A percentile compares a stretch with the other conserved stretches of the same genome.
These are phyloP conservation scores for Suhomyces xylopsoci DNA, from an alignment of 805 yeast species.

Conservation along the genomic window DNA sequence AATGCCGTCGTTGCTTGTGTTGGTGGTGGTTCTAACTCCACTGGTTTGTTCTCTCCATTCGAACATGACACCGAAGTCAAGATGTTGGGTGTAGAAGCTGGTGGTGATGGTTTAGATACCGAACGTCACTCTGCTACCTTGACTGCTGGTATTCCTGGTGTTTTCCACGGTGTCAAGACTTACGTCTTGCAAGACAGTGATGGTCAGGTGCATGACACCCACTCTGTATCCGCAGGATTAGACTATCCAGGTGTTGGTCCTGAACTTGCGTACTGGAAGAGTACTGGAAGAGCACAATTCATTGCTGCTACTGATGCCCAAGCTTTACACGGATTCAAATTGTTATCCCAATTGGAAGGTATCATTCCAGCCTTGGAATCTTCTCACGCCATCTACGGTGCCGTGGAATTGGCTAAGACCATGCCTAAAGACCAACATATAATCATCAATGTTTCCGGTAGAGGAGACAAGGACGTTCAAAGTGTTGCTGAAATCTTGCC, in stretches of 20 bases:
- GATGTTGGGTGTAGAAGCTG: constrained; percentile 95
- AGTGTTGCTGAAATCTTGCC: constrained; percentile 95
- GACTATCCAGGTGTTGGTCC: constrained; percentile 99
- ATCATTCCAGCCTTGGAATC: constrained; percentile 98
- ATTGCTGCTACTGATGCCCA: constrained; percentile 93
- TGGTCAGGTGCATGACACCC: constrained; percentile 97
- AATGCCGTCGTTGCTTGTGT: constrained; percentile 97
- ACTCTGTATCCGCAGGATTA: constrained; percentile 96
- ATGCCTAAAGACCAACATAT: constrained; percentile 76
- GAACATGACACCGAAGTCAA: constrained; percentile 75
- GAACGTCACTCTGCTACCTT: constrained; percentile 91
- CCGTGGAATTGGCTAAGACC: constrained; percentile 78
- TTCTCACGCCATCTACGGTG: constrained; percentile 94
- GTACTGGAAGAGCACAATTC: constrained; percentile 87
- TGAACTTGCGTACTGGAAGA: constrained; percentile 93
- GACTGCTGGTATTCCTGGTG: constrained; percentile 95
- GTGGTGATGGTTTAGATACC: constrained; percentile 94
- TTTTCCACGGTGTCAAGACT: constrained; percentile 95
- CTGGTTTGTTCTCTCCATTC: constrained; percentile 95
- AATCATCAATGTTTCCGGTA: constrained; percentile 89
- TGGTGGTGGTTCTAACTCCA: constrained; percentile 97
- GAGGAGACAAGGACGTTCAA: constrained; percentile 99
- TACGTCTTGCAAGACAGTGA: constrained; percentile 86
- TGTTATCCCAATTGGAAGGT: constrained; percentile 91
- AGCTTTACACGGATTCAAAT: constrained; percentile 86